These are phyloP conservation scores for Aegilops bicornis DNA, from an alignment of 176 grass and related monocot genomes.

Conservation along the genomic window DNA sequence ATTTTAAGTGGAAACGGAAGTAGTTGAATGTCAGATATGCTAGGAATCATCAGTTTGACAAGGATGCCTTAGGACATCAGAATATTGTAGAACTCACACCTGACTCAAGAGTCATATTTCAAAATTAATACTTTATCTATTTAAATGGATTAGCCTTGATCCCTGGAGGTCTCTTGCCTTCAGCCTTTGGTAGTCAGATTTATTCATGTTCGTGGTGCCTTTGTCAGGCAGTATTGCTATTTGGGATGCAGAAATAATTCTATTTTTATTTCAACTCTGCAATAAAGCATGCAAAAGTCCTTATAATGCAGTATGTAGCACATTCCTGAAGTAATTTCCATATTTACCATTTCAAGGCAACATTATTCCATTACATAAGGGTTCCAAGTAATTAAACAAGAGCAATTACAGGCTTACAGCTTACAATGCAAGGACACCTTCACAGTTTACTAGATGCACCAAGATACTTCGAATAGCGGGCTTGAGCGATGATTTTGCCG, in stretches of 20 bases:
- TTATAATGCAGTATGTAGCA: neutral
- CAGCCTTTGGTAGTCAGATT: neutral
- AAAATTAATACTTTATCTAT: neutral
- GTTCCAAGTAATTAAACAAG: neutral
- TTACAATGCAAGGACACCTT: neutral
- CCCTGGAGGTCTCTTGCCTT: neutral
- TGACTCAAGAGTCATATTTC: too few relatives aligned
- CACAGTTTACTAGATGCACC: slow-evolving; percentile 69
- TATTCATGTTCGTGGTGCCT: neutral
- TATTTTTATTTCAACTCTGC: neutral
- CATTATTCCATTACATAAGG: neutral
- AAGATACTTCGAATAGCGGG: slow-evolving; percentile 91
- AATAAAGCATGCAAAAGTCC: neutral
- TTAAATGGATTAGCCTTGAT: neutral
- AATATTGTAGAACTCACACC: too few relatives aligned
- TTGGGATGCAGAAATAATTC: neutral
- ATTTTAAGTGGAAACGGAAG: neutral
- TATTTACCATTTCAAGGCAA: neutral
- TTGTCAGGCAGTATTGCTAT: neutral
- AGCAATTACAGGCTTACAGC: neutral
- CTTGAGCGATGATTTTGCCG: slow-evolving; percentile 81
- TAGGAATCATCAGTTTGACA: neutral
- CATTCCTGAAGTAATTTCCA: neutral
- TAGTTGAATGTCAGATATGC: neutral
- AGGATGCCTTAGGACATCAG: neutral